Conservation (phyloP, 2,329 filamentous ascomycete genomes). For the Diaporthe sp. region DNA sequence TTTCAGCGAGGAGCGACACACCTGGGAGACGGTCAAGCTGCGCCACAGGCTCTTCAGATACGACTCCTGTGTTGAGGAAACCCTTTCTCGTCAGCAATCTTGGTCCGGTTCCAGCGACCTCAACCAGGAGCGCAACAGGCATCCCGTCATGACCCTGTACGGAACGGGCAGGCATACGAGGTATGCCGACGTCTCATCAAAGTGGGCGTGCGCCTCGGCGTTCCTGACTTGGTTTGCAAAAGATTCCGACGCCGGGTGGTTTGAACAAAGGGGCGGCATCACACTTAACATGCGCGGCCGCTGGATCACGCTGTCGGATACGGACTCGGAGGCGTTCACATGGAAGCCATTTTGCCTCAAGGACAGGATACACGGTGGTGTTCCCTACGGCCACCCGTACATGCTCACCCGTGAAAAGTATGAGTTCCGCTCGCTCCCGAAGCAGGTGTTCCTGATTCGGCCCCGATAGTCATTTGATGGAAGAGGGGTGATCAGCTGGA, state of each 20-base stretch:
- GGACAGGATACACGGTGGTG: background rate
- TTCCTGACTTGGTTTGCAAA: background rate
- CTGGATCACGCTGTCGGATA: background rate
- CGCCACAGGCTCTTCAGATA: background rate
- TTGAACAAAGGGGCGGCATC: background rate
- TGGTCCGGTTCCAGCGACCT: no score
- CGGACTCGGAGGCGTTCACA: background rate
- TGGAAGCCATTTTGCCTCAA: background rate
- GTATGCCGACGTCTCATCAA: background rate
- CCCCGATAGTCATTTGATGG: no score
- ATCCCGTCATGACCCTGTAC: conserved; percentile 25
- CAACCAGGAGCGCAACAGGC: background rate
- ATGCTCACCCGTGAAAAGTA: background rate
- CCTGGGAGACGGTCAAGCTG: background rate
- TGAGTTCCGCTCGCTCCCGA: background rate
- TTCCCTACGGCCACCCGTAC: background rate
- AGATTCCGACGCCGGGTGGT: no score
- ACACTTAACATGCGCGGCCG: background rate
- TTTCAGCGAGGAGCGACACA: background rate
- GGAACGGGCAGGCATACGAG: fast-evolving
- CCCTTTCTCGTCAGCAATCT: no score
- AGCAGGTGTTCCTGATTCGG: no score
- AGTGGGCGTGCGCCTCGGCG: background rate
- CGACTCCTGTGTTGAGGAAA: background rate
- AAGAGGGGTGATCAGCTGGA: no score